Conservation (phyloP, 768 basidiomycete species). For the Amanita rubescens region DNA sequence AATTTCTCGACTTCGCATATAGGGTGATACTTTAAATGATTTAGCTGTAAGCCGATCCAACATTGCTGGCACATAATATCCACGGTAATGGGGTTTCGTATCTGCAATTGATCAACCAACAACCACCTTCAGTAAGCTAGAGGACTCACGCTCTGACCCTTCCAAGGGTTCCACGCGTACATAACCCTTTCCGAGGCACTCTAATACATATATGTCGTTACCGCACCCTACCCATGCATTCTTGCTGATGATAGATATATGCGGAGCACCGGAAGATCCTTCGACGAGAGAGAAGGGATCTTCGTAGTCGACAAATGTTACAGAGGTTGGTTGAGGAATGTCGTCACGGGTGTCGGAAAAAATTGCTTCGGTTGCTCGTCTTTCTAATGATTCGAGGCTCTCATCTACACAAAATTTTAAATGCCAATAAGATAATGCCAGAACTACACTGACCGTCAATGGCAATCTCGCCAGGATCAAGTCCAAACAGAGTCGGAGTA, state of each 20-base stretch:
- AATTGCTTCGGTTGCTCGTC: constrained; percentile 24
- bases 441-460: constrained; percentile 44
- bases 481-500: constrained; percentile 77
- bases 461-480: constrained; percentile 60
- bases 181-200: constrained; percentile 64
- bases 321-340: constrained; percentile 48
- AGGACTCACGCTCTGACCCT: constrained; percentile 23
- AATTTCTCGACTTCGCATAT: constrained; percentile 43
- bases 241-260: constrained; percentile 45
- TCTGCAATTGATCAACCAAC: constrained; percentile 15
- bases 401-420: constrained; percentile 33
- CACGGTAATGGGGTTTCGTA: constrained; percentile 32
- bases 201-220: constrained; percentile 59
- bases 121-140: not conserved
- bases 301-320: constrained; percentile 73
- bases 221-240: constrained; percentile 82
- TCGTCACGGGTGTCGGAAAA: constrained; percentile 20
- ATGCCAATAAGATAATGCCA: not conserved
- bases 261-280: constrained; percentile 43
- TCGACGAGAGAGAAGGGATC: constrained; percentile 59
- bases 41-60: constrained; percentile 37
- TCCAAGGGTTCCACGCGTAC: constrained; percentile 49
- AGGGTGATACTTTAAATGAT: constrained; percentile 44
- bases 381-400: constrained; percentile 40
- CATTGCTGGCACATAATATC: constrained; percentile 47